Conservation (phyloP, 805 yeast genomes). For the Tanozyma kutaoensis region DNA sequence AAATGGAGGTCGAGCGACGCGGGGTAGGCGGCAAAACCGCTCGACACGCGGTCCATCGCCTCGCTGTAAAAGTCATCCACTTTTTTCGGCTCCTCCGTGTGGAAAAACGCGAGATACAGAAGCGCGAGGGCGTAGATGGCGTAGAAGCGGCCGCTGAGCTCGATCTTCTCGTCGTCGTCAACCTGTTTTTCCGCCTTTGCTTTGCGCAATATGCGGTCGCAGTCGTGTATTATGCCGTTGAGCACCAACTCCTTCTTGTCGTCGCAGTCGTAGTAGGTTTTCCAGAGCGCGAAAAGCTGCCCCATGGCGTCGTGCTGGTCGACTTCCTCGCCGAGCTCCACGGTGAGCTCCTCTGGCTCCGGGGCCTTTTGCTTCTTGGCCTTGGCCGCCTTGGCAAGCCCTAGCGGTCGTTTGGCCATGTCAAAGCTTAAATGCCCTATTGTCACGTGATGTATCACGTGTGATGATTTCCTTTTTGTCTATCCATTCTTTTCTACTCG, state of each 20-base stretch:
- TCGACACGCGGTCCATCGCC: conserved; percentile 54
- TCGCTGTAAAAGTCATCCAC: conserved; percentile 52
- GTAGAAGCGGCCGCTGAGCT: conserved; percentile 41
- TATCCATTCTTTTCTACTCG: too few species aligned
- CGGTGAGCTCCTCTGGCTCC: conserved; percentile 16
- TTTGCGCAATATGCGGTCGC: conserved; percentile 63
- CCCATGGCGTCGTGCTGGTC: conserved; percentile 72
- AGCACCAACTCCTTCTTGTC: conserved; percentile 51
- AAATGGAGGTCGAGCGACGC: conserved; percentile 34
- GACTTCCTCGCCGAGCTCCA: conserved; percentile 56
- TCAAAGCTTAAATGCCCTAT: background rate
- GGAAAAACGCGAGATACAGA: conserved; percentile 48
- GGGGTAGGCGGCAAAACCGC: conserved; percentile 41
- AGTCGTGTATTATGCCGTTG: conserved; percentile 86
- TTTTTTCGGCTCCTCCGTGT: conserved; percentile 26
- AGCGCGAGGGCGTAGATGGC: conserved; percentile 64
- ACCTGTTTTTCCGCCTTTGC: background rate
- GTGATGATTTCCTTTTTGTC: too few species aligned
- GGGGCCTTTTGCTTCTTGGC: conserved; percentile 12
- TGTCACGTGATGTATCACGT: conserved; percentile 8
- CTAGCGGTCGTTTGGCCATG: conserved; percentile 20
- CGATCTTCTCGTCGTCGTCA: conserved; percentile 4
- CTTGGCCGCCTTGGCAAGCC: conserved; percentile 20
- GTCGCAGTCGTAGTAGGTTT: conserved; percentile 40
- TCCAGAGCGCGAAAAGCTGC: conserved; percentile 64